Evolutionary conservation across 805 yeast genomes (phyloP).

Genomic region (Candida anglica): DNA sequence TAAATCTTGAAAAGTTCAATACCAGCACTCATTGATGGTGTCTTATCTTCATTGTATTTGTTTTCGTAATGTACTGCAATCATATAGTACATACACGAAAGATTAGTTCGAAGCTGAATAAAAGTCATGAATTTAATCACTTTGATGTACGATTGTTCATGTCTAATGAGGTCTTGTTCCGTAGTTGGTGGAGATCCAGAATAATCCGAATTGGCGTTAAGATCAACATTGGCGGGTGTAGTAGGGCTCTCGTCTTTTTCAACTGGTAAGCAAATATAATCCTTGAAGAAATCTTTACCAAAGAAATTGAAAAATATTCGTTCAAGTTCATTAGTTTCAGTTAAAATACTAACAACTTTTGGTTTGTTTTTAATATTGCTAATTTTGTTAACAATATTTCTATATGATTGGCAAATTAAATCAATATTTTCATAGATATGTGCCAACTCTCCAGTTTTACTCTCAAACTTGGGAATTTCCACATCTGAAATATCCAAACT

Average conservation of each 20-base stretch:
- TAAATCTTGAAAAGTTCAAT: conserved; percentile 40
- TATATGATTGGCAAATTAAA: conserved; percentile 21
- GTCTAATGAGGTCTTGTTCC: conserved; percentile 10
- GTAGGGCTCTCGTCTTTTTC: conserved; percentile 9
- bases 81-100: conserved; percentile 37
- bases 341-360: conserved; percentile 29
- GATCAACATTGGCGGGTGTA: neutral
- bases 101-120: conserved; percentile 33
- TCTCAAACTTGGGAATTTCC: conserved; percentile 17
- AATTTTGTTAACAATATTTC: conserved; percentile 23
- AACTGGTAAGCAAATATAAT: conserved; percentile 31
- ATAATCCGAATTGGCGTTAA: neutral
- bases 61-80: conserved; percentile 39
- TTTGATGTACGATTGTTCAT: conserved; percentile 26
- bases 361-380: conserved; percentile 26
- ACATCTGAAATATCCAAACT: conserved; percentile 30
- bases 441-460: conserved; percentile 12
- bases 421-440: conserved; percentile 9
- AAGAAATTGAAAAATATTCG: conserved; percentile 29
- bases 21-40: conserved; percentile 33
- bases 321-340: conserved; percentile 34
- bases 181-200: neutral
- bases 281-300: conserved; percentile 40
- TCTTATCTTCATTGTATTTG: conserved; percentile 20
- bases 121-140: conserved; percentile 33